Evolutionary conservation across 257 asterid genomes (phyloP).

Genomic region (Solanum chmielewskii): DNA sequence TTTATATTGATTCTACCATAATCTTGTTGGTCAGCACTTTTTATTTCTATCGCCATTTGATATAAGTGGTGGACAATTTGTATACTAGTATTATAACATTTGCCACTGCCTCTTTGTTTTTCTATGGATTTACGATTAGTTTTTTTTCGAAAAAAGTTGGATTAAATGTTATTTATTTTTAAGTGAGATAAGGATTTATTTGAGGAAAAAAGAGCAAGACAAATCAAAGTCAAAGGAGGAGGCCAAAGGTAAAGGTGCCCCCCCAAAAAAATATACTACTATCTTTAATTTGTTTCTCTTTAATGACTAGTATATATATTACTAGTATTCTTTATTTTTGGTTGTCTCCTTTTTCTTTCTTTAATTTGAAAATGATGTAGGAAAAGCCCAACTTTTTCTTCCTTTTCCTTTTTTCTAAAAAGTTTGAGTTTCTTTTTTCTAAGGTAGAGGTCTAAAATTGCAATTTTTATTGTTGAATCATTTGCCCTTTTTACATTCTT

Average conservation of each 20-base stretch:
- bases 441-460: not conserved
- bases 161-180: not conserved
- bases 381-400: not conserved
- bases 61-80: not conserved
- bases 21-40: not conserved
- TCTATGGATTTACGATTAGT: not conserved
- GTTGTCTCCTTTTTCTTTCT: not conserved
- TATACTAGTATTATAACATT: not conserved
- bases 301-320: not conserved
- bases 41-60: not conserved
- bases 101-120: not conserved
- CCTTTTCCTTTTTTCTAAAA: not conserved
- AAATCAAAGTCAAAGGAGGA: not conserved
- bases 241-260: not conserved
- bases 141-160: not conserved
- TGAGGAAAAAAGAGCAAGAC: not conserved
- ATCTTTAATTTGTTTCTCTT: not conserved
- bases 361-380: not conserved
- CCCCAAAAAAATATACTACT: not conserved
- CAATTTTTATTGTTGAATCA: not conserved
- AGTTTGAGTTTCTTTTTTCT: not conserved
- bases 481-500: not conserved
- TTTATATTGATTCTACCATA: accelerated
- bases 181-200: not conserved
- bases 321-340: not conserved